These are phyloP conservation scores for Populus pruinosa DNA, from an alignment of 345 rosid species.

Conservation along the genomic window DNA sequence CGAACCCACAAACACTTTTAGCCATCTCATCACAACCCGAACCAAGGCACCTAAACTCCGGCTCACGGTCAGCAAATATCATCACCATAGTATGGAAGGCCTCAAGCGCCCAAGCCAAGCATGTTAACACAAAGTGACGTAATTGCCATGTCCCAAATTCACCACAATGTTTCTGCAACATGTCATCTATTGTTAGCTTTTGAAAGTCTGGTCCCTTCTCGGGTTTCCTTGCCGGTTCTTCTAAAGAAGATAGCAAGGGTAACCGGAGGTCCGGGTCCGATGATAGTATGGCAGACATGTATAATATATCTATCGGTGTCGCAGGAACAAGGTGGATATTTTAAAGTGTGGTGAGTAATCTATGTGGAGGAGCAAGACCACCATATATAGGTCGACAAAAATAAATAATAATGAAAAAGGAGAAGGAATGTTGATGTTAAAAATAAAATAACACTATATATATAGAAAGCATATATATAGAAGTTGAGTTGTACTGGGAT, in stretches of 20 bases:
- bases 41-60: conserved; percentile 43
- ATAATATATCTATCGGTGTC: neutral
- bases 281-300: conserved; percentile 11
- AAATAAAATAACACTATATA: neutral
- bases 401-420: too few species aligned
- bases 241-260: conserved; percentile 27
- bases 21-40: conserved; percentile 42
- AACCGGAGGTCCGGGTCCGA: conserved; percentile 22
- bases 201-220: conserved; percentile 7
- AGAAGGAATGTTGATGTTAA: too few species aligned
- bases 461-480: neutral
- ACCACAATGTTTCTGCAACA: conserved; percentile 74
- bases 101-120: conserved; percentile 89
- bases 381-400: neutral
- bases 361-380: neutral
- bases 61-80: conserved; percentile 87
- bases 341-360: too few species aligned
- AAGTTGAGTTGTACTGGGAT: neutral
- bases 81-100: conserved; percentile 93
- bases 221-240: conserved; percentile 11
- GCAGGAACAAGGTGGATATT: too few species aligned
- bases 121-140: conserved; percentile 72
- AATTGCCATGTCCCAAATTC: conserved; percentile 90
- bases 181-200: conserved; percentile 65
- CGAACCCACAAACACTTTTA: conserved; percentile 41